Percentiles rank a stretch among this genome's conserved stretches.
phyloP scores from a whole-genome alignment of 2,329 filamentous ascomycete species.

The Cryphonectria carpinicola region DNA sequence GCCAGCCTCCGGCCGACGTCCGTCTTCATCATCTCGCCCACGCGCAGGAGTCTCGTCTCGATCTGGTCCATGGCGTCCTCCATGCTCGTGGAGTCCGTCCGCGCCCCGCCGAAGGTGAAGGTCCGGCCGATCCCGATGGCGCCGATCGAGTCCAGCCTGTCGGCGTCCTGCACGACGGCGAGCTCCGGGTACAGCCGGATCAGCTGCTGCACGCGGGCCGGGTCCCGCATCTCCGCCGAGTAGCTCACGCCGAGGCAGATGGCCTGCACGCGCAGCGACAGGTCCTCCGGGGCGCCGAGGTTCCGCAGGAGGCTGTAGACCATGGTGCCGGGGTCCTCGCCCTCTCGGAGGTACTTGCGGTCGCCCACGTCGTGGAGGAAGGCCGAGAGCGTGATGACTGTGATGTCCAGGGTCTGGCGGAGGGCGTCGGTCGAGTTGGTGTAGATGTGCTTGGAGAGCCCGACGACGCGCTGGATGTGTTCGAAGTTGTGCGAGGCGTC shows the following conservation, averaged over 20 bases:
- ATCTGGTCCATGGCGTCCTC: slow-evolving; percentile 74
- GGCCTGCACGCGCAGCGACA: slow-evolving; percentile 70
- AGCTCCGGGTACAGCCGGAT: slow-evolving; percentile 72
- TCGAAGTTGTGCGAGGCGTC: slow-evolving; percentile 88
- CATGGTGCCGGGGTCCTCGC: slow-evolving; percentile 59
- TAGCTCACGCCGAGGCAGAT: slow-evolving; percentile 81
- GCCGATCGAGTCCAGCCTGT: slow-evolving; percentile 88
- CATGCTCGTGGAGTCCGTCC: slow-evolving; percentile 55
- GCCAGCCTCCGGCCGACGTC: slow-evolving; percentile 57
- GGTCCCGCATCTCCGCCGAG: slow-evolving; percentile 71
- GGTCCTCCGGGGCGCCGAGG: slow-evolving; percentile 56
- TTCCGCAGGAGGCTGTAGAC: slow-evolving; percentile 59
- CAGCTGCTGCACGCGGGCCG: slow-evolving; percentile 61
- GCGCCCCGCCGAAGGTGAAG: slow-evolving; percentile 76
- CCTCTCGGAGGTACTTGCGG: slow-evolving; percentile 72
- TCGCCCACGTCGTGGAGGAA: slow-evolving; percentile 90
- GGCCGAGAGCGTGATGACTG: slow-evolving; percentile 68
- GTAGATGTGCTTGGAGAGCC: slow-evolving; percentile 71
- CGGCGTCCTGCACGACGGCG: slow-evolving; percentile 88
- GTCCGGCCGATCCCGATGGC: slow-evolving; percentile 80
- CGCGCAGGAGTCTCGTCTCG: slow-evolving; percentile 70
- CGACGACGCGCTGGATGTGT: slow-evolving; percentile 79
- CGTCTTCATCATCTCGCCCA: slow-evolving; percentile 70
- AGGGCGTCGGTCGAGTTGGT: slow-evolving; percentile 30
- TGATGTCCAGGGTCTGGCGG: slow-evolving; percentile 46